Percentiles rank a stretch among this genome's conserved stretches.
Evolutionary conservation across 2,329 filamentous ascomycete genomes (phyloP).

Genomic region (Fusarium nodosum): DNA sequence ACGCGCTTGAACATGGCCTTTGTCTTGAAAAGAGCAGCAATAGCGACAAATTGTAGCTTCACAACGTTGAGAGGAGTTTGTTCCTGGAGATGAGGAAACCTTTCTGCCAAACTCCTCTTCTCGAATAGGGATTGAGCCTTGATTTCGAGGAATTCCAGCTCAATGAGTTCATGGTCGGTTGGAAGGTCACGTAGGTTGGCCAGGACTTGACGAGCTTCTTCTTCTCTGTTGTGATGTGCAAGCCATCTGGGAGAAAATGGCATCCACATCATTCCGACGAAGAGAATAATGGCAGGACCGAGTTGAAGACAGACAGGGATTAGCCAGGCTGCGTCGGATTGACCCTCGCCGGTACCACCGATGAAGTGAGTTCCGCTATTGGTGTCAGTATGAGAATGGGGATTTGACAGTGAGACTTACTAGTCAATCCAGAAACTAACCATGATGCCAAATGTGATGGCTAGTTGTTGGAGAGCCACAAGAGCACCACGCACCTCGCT

Average conservation of each 20-base stretch:
- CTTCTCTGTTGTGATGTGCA: conserved; percentile 76
- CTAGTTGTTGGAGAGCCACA: conserved; percentile 64
- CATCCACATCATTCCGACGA: conserved; percentile 82
- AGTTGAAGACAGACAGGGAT: conserved; percentile 80
- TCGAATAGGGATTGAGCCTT: conserved; percentile 84
- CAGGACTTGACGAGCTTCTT: conserved; percentile 74
- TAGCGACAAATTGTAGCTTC: conserved; percentile 77
- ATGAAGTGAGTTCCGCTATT: conserved; percentile 73
- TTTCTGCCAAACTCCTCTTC: conserved; percentile 59
- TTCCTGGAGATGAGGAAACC: conserved; percentile 16
- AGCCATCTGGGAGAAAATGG: conserved; percentile 84
- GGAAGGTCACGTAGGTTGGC: conserved; percentile 72
- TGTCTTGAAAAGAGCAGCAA: conserved; percentile 73
- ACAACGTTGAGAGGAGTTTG: conserved; percentile 62
- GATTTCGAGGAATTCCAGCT: conserved; percentile 86
- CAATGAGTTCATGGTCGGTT: conserved; percentile 73
- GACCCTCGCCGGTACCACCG: conserved; percentile 64
- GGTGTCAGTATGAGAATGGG: accelerated
- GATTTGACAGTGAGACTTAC: conserved; percentile 42
- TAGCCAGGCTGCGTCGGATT: conserved; percentile 80
- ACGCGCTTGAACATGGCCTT: conserved; percentile 77
- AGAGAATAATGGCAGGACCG: conserved; percentile 74
- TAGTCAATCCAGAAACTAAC: conserved; percentile 74
- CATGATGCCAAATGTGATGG: conserved; percentile 74
- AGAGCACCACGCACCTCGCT: conserved; percentile 59